These are phyloP conservation scores for Misopates orontium DNA, from an alignment of 257 asterid species.

Conservation along the genomic window DNA sequence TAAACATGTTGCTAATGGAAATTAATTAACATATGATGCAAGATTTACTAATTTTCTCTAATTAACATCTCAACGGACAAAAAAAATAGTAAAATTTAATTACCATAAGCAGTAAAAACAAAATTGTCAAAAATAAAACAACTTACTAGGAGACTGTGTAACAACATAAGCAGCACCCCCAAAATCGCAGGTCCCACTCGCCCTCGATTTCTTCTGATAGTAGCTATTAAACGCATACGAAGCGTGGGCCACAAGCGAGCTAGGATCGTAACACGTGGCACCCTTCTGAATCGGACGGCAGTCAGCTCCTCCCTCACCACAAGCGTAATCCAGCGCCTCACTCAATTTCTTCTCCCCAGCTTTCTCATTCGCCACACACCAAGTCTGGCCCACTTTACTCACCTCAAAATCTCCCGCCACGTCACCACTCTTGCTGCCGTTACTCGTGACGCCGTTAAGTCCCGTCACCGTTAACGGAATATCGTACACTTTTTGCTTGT, in stretches of 20 bases:
- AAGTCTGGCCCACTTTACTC: conserved; percentile 45
- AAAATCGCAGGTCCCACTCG: conserved; percentile 67
- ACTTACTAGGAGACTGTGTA: conserved; percentile 77
- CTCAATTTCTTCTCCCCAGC: conserved; percentile 48
- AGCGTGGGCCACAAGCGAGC: conserved; percentile 71
- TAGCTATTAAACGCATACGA: conserved; percentile 88
- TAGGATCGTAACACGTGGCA: conserved; percentile 68
- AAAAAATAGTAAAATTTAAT: too few relatives aligned
- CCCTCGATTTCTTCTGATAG: conserved; percentile 70
- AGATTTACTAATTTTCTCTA: too few relatives aligned
- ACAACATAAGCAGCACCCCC: conserved; percentile 76
- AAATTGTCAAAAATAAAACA: too few relatives aligned
- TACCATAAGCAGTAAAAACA: too few relatives aligned
- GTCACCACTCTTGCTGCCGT: too few relatives aligned
- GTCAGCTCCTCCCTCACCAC: conserved; percentile 83
- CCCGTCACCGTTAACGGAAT: conserved; percentile 44
- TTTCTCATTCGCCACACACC: conserved; percentile 81
- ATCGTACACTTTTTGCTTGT: conserved; percentile 55
- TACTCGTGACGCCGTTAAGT: not conserved
- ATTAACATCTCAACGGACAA: too few relatives aligned
- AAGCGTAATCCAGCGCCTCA: conserved; percentile 68
- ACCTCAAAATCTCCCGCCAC: conserved; percentile 27
- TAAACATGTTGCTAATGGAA: too few relatives aligned
- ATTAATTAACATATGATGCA: too few relatives aligned
- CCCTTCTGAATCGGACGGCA: conserved; percentile 78